Conservation (phyloP, 2,329 filamentous ascomycete genomes). For the Arthrobotrys sphaeroides region DNA sequence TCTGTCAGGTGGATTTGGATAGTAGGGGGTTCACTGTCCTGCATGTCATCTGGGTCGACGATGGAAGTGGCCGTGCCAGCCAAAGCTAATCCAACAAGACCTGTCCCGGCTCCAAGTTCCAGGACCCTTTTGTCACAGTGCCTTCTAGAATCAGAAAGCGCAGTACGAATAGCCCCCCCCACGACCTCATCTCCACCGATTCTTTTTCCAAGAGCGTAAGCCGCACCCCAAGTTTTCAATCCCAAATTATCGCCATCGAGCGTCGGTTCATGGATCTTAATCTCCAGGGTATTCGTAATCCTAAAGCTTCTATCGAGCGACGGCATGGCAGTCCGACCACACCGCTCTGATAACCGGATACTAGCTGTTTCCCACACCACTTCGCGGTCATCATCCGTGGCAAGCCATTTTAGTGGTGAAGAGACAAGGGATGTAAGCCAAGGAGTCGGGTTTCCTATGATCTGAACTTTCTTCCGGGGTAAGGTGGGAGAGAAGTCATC, state of each 20-base stretch:
- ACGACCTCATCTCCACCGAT: constrained; percentile 62
- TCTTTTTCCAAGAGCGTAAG: constrained; percentile 81
- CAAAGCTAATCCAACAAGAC: constrained; percentile 86
- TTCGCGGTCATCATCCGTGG: constrained; percentile 73
- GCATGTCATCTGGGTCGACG: neutral
- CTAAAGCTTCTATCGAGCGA: constrained; percentile 70
- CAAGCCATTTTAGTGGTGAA: constrained; percentile 74
- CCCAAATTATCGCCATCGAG: constrained; percentile 88
- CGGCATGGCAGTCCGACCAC: constrained; percentile 77
- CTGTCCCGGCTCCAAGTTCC: constrained; percentile 89
- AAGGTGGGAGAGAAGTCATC: constrained; percentile 62
- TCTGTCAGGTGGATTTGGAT: constrained; percentile 77
- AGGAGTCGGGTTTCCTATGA: constrained; percentile 66
- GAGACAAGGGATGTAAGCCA: constrained; percentile 77
- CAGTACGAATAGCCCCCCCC: constrained; percentile 24
- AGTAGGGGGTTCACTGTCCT: constrained; percentile 65
- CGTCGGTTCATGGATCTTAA: constrained; percentile 84
- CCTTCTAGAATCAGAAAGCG: neutral
- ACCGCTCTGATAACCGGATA: constrained; percentile 81
- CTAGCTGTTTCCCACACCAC: constrained; percentile 81
- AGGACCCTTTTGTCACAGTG: constrained; percentile 62
- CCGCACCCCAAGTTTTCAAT: constrained; percentile 94
- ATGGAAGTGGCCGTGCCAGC: constrained; percentile 65
- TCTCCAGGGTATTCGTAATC: constrained; percentile 64
- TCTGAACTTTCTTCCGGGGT: constrained; percentile 64